Conservation (phyloP, 805 yeast species). For the Tetrapisispora phaffii region DNA sequence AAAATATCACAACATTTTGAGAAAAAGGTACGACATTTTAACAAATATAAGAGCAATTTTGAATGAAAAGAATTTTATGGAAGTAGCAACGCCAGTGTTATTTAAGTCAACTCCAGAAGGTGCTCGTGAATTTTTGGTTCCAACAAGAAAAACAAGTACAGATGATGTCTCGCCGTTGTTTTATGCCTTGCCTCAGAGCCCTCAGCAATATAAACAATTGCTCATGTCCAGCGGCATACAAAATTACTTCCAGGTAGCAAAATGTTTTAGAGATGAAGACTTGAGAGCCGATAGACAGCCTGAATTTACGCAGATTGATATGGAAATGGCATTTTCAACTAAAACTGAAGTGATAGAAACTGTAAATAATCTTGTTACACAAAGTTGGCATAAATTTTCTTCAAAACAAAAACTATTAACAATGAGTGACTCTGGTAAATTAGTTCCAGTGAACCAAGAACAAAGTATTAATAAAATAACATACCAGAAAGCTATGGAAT, state of each 20-base stretch:
- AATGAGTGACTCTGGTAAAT: slow-evolving; percentile 15
- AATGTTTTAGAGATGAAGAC: slow-evolving; percentile 94
- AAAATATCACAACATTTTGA: slow-evolving; percentile 45
- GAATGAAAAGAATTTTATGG: slow-evolving; percentile 46
- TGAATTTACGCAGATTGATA: slow-evolving; percentile 93
- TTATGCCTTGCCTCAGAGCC: slow-evolving; percentile 94
- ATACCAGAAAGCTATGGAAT: slow-evolving; percentile 59
- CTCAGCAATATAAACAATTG: slow-evolving; percentile 93
- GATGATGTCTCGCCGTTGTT: slow-evolving; percentile 29
- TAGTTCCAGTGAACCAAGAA: slow-evolving; percentile 9
- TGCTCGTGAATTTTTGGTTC: slow-evolving; percentile 90
- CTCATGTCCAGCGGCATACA: slow-evolving; percentile 90
- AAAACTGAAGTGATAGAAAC: slow-evolving; percentile 56
- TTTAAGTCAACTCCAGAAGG: slow-evolving; percentile 98
- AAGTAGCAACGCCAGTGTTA: slow-evolving; percentile 84
- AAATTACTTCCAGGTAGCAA: slow-evolving; percentile 81
- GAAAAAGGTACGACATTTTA: slow-evolving; percentile 48
- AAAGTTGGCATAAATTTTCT: slow-evolving; percentile 43
- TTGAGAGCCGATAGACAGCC: slow-evolving; percentile 92
- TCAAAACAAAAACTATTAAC: slow-evolving; percentile 20
- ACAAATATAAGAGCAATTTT: slow-evolving; percentile 36
- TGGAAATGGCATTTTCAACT: slow-evolving; percentile 81
- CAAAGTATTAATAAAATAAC: slow-evolving; percentile 37
- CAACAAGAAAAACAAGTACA: slow-evolving; percentile 53
- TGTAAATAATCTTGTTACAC: slow-evolving; percentile 47